A percentile compares a stretch with the other conserved stretches of the same genome.
Conservation (phyloP, 768 basidiomycete species). For the Solioccasus polychromus region DNA sequence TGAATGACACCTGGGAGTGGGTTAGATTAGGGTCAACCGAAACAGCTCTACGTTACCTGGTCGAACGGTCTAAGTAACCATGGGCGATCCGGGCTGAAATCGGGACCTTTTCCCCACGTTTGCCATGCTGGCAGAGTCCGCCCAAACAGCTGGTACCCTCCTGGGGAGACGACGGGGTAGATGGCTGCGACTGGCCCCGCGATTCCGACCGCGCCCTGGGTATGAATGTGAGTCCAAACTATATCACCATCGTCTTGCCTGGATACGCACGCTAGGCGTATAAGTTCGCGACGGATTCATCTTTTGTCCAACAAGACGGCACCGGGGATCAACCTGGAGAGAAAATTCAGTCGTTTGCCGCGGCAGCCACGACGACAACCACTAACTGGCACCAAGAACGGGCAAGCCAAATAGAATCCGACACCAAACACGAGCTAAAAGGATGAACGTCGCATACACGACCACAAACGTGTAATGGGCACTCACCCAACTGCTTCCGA, state of each 20-base stretch:
- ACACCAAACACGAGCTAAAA: conserved; percentile 56
- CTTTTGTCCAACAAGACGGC: conserved; percentile 62
- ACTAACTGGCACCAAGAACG: conserved; percentile 55
- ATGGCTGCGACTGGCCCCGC: conserved; percentile 66
- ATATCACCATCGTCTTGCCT: background rate
- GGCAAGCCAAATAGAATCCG: conserved; percentile 64
- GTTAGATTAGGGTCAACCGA: background rate
- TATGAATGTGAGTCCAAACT: background rate
- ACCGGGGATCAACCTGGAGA: conserved; percentile 52
- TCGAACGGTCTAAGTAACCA: conserved; percentile 66
- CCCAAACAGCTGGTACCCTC: conserved; percentile 64
- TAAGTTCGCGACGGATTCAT: conserved; percentile 72
- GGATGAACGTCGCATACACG: background rate
- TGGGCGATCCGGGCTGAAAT: conserved; percentile 46
- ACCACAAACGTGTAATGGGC: conserved; percentile 1
- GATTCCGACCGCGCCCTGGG: conserved; percentile 65
- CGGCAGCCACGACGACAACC: conserved; percentile 8
- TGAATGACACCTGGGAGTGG: conserved; percentile 46
- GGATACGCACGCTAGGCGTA: conserved; percentile 50
- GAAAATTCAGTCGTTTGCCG: background rate
- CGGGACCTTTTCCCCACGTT: conserved; percentile 52
- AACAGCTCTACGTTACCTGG: conserved; percentile 37
- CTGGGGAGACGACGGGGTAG: conserved; percentile 62
- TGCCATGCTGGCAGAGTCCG: conserved; percentile 66
- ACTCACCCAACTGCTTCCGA: conserved; percentile 49